These are phyloP conservation scores for Gardenia jasminoides DNA, from an alignment of 257 asterid species.

Conservation along the genomic window DNA sequence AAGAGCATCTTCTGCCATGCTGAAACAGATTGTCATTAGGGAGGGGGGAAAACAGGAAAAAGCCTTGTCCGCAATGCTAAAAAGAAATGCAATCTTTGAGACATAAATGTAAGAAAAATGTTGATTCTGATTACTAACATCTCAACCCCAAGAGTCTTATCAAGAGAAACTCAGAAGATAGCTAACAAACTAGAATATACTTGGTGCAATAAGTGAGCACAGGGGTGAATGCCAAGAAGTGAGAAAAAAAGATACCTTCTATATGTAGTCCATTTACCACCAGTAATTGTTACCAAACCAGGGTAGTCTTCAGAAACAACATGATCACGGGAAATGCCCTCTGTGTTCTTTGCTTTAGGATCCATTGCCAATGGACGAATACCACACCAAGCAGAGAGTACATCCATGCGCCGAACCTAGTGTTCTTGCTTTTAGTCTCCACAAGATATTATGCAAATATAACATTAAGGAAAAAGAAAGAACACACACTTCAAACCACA, in stretches of 20 bases:
- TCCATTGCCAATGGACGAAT: constrained; percentile 94
- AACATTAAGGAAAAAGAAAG: not conserved
- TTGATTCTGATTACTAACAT: not conserved
- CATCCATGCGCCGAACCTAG: constrained; percentile 89
- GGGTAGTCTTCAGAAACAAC: constrained; percentile 87
- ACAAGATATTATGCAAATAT: constrained; percentile 11
- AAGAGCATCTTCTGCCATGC: constrained; percentile 99
- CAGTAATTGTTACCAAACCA: constrained; percentile 92
- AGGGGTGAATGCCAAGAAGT: not conserved
- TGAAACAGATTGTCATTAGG: constrained; percentile 42
- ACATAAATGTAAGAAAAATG: not conserved
- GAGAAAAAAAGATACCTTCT: constrained; percentile 57
- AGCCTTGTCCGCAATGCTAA: constrained; percentile 8
- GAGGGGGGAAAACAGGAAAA: too few species aligned
- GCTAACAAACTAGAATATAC: not conserved
- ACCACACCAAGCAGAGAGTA: constrained; percentile 99
- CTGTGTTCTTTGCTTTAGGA: constrained; percentile 86
- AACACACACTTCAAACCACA: not conserved
- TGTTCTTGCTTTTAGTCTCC: constrained; percentile 21
- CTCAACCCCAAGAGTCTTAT: not conserved
- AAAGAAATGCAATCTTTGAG: not conserved
- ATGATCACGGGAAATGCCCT: constrained; percentile 91
- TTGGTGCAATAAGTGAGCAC: not conserved
- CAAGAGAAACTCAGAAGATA: not conserved
- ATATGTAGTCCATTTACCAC: constrained; percentile 99